phyloP scores from a whole-genome alignment of 2,329 filamentous ascomycete genomes.

The Aspergillus tubingensis region DNA sequence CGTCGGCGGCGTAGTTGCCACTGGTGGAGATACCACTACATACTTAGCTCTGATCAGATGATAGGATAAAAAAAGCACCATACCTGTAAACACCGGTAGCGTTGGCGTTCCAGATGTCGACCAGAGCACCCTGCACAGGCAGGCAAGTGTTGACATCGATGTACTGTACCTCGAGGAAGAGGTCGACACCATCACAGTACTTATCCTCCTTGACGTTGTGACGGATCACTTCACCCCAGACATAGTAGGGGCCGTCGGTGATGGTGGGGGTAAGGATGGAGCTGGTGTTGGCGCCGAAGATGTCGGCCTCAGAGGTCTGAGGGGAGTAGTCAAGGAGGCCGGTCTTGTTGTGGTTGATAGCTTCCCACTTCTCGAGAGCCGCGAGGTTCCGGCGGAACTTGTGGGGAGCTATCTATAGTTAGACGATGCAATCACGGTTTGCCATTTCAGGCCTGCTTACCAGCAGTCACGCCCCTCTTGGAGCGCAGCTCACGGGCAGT shows the following conservation, averaged over 20 bases:
- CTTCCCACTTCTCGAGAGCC: slow-evolving; percentile 43
- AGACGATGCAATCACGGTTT: too few relatives aligned
- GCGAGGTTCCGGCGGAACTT: slow-evolving; percentile 40
- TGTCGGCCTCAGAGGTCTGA: slow-evolving; percentile 30
- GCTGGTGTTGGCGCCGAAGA: slow-evolving; percentile 48
- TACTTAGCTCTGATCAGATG: slow-evolving; percentile 1
- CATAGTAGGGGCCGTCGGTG: slow-evolving; percentile 50
- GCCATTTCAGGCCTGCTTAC: slow-evolving; percentile 16
- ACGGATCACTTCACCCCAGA: slow-evolving; percentile 47
- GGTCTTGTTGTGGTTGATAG: slow-evolving; percentile 43
- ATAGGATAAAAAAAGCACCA: slow-evolving; percentile 13
- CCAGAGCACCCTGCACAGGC: slow-evolving; percentile 39
- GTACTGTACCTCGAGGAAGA: slow-evolving; percentile 50
- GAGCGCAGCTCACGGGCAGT: slow-evolving; percentile 30
- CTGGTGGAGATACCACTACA: slow-evolving; percentile 29
- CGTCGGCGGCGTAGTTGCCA: slow-evolving; percentile 33
- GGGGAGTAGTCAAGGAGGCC: slow-evolving; percentile 27
- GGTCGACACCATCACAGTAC: slow-evolving; percentile 43
- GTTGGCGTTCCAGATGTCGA: slow-evolving; percentile 53
- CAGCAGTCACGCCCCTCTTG: slow-evolving; percentile 28
- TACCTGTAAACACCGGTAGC: slow-evolving; percentile 50
- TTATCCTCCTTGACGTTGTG: slow-evolving; percentile 43
- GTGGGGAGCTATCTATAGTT: slow-evolving; percentile 18
- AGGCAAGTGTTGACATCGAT: slow-evolving; percentile 51
- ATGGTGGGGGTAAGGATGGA: slow-evolving; percentile 48